A percentile compares a stretch with the other conserved stretches of the same genome.
Conservation (phyloP, 805 yeast genomes). For the Yamadazyma sp. region DNA sequence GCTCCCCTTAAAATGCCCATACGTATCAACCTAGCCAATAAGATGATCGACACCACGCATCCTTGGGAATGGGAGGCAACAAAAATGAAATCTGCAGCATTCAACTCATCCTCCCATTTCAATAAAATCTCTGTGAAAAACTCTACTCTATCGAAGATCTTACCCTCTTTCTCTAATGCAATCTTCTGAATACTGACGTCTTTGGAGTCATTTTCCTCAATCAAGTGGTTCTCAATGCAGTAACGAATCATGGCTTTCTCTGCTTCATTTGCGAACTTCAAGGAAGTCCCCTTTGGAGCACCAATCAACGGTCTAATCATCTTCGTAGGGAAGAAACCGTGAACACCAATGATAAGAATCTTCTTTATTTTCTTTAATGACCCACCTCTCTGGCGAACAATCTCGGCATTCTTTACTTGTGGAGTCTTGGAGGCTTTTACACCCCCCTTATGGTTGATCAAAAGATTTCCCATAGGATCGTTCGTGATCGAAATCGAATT, state of each 20-base stretch:
- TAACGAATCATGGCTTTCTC: conserved; percentile 69
- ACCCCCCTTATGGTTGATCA: conserved; percentile 30
- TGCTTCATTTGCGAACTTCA: conserved; percentile 87
- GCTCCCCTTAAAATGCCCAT: conserved; percentile 46
- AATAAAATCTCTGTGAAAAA: conserved; percentile 70
- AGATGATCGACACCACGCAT: conserved; percentile 81
- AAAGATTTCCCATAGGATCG: conserved; percentile 41
- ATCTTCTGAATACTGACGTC: conserved; percentile 70
- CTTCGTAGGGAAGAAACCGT: conserved; percentile 91
- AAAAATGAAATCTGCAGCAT: conserved; percentile 79
- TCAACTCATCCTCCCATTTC: conserved; percentile 61
- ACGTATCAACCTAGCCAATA: conserved; percentile 72
- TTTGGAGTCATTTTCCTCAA: conserved; percentile 30
- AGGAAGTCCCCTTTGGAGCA: conserved; percentile 94
- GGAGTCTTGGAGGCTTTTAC: conserved; percentile 13
- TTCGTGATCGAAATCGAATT: conserved; percentile 39
- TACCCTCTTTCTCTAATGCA: conserved; percentile 93
- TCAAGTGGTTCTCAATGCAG: conserved; percentile 47
- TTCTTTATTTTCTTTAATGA: conserved; percentile 44
- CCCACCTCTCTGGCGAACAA: conserved; percentile 27
- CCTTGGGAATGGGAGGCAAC: conserved; percentile 97
- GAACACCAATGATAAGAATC: conserved; percentile 86
- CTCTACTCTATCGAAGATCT: conserved; percentile 80
- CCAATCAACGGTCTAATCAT: conserved; percentile 87
- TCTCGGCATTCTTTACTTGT: conserved; percentile 10